These are phyloP conservation scores for Musa balbisiana DNA, from an alignment of 202 grass and related monocot species.

Conservation along the genomic window DNA sequence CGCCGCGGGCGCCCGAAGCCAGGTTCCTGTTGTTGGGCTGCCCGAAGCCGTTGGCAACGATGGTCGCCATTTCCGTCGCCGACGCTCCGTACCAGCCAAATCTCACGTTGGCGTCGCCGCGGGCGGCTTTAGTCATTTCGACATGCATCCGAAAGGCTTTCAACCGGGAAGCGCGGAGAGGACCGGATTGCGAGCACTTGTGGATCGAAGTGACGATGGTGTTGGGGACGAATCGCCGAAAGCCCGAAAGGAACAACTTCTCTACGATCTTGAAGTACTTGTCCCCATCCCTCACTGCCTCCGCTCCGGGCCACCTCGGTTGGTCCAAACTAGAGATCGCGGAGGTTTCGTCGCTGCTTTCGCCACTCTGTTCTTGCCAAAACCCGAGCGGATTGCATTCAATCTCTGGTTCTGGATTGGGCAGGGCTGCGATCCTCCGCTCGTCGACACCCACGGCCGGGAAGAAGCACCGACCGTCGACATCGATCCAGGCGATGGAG, in stretches of 20 bases:
- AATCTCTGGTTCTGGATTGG: too few species aligned
- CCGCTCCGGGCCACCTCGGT: slow-evolving; percentile 16
- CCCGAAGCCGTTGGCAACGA: slow-evolving; percentile 40
- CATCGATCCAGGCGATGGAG: slow-evolving; percentile 14
- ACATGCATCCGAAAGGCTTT: slow-evolving; percentile 45
- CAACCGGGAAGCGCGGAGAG: not conserved
- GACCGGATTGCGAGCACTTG: slow-evolving; percentile 31
- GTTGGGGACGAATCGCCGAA: slow-evolving; percentile 1
- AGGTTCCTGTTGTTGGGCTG: slow-evolving; percentile 27
- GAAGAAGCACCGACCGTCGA: slow-evolving; percentile 29
- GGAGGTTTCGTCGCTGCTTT: slow-evolving; percentile 22
- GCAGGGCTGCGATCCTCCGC: not conserved
- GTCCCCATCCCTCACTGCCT: slow-evolving; percentile 30
- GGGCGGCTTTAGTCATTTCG: slow-evolving; percentile 31
- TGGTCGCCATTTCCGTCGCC: slow-evolving; percentile 33
- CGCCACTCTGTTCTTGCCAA: too few species aligned
- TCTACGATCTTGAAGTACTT: slow-evolving; percentile 52
- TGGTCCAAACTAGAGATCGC: not conserved
- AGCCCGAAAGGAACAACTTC: slow-evolving; percentile 54
- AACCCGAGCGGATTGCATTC: too few species aligned
- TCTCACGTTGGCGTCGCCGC: slow-evolving; percentile 36
- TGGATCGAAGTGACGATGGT: slow-evolving; percentile 47
- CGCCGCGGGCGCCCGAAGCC: slow-evolving; percentile 37
- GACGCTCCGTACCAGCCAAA: slow-evolving; percentile 65
- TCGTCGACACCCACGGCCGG: slow-evolving; percentile 17